Evolutionary conservation across 768 basidiomycete genomes (phyloP).

Genomic region (Russula brevipes): DNA sequence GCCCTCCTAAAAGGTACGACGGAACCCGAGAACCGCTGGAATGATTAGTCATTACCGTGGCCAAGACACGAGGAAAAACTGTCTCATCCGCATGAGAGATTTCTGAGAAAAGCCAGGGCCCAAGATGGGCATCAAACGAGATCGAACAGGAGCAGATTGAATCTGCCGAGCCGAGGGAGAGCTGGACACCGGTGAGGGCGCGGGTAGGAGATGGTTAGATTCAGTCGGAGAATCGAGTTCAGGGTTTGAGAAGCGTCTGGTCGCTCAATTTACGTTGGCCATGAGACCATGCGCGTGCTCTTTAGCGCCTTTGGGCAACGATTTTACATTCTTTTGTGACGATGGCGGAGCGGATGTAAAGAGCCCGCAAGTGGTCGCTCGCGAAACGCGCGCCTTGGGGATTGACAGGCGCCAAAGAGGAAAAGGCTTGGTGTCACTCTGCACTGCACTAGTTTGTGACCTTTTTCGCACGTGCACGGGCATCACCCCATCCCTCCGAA

Average conservation of each 20-base stretch:
- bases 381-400: background rate
- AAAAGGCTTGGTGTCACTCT: background rate
- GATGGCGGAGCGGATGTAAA: background rate
- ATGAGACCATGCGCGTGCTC: background rate
- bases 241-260: constrained; percentile 1
- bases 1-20: background rate
- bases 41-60: constrained; percentile 2
- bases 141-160: background rate
- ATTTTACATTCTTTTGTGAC: background rate
- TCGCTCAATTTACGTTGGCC: constrained; percentile 1
- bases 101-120: background rate
- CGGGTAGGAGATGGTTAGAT: background rate
- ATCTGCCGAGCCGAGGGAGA: background rate
- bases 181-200: background rate
- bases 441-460: background rate
- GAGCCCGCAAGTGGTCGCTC: background rate
- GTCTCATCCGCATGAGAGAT: background rate
- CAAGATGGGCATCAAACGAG: background rate
- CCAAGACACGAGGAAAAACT: background rate
- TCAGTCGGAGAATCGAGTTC: constrained; percentile 20
- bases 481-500: constrained; percentile 22
- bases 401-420: background rate
- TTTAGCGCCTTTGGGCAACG: background rate
- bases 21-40: background rate
- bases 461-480: constrained; percentile 23